Conservation (phyloP, 169 alveolate species). For the Perkinsus olseni region DNA sequence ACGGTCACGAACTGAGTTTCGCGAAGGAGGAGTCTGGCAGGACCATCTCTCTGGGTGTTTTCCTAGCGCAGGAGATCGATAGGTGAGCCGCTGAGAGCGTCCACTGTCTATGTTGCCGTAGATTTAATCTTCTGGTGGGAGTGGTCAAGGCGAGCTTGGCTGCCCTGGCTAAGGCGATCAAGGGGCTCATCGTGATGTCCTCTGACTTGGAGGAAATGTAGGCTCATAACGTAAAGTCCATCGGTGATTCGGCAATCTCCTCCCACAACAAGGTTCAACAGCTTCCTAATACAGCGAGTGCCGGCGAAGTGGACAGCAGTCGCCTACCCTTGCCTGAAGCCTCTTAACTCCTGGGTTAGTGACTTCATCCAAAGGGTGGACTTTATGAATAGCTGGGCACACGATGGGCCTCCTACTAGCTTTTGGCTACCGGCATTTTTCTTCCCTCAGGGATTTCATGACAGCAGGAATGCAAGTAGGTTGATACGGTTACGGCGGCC, state of each 20-base stretch:
- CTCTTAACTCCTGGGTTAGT: slow-evolving; percentile 64
- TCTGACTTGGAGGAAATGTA: slow-evolving; percentile 65
- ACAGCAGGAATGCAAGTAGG: slow-evolving; percentile 54
- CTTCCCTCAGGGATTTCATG: slow-evolving; percentile 73
- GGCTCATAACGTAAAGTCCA: background rate
- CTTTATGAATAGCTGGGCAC: slow-evolving; percentile 60
- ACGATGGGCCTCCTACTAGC: slow-evolving; percentile 53
- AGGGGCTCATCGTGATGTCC: slow-evolving; percentile 74
- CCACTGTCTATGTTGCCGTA: background rate
- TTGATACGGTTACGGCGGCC: too few relatives aligned
- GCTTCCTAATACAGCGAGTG: slow-evolving; percentile 62
- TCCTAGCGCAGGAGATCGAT: slow-evolving; percentile 77
- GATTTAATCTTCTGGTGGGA: slow-evolving; percentile 50
- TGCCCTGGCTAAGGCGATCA: slow-evolving; percentile 61
- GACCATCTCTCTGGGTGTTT: slow-evolving; percentile 70
- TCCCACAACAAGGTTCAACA: slow-evolving; percentile 18
- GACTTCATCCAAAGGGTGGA: slow-evolving; percentile 61
- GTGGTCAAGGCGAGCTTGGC: slow-evolving; percentile 56
- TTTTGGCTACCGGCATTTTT: slow-evolving; percentile 75
- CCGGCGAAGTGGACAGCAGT: slow-evolving; percentile 63
- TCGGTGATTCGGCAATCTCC: background rate
- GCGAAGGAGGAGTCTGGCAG: slow-evolving; percentile 40
- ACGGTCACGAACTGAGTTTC: slow-evolving; percentile 47
- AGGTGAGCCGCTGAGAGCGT: slow-evolving; percentile 20
- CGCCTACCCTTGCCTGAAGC: slow-evolving; percentile 65